Percentiles rank a stretch among this genome's conserved stretches.
Conservation (phyloP, 257 asterid genomes). For the Apocynum venetum region DNA sequence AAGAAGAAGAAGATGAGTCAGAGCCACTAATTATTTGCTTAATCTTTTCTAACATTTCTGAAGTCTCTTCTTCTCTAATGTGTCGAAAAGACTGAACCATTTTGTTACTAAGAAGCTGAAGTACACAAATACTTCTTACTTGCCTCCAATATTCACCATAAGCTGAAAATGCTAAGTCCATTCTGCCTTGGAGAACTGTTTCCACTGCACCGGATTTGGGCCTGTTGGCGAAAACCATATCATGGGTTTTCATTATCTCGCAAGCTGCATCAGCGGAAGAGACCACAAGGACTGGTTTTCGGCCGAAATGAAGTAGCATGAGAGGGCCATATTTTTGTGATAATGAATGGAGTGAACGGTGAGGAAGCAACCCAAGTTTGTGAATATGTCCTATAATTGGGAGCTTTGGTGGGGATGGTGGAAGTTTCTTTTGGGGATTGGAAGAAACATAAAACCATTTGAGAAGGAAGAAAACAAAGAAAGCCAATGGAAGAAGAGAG, state of each 20-base stretch:
- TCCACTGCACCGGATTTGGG: not conserved
- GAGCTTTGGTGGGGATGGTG: not conserved
- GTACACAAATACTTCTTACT: not conserved
- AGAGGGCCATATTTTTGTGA: not conserved
- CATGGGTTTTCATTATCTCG: not conserved
- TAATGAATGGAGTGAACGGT: not conserved
- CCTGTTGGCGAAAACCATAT: not conserved
- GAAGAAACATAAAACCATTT: not conserved
- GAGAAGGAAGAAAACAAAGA: not conserved
- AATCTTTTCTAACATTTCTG: conserved; percentile 12
- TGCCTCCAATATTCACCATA: conserved; percentile 26
- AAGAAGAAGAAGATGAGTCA: not conserved
- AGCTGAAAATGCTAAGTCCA: conserved; percentile 17
- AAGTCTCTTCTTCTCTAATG: conserved; percentile 22
- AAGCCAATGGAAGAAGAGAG: not conserved
- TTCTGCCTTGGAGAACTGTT: not conserved
- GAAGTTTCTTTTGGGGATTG: not conserved
- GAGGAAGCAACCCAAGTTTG: not conserved
- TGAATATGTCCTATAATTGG: not conserved
- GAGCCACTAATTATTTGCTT: too few relatives aligned
- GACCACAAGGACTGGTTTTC: not conserved
- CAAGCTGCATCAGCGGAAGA: not conserved
- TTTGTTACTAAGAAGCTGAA: not conserved
- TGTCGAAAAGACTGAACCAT: conserved; percentile 17
- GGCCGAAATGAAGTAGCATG: not conserved